phyloP scores from a whole-genome alignment of 495 filamentous ascomycete species.

The Penicillium silybi region DNA sequence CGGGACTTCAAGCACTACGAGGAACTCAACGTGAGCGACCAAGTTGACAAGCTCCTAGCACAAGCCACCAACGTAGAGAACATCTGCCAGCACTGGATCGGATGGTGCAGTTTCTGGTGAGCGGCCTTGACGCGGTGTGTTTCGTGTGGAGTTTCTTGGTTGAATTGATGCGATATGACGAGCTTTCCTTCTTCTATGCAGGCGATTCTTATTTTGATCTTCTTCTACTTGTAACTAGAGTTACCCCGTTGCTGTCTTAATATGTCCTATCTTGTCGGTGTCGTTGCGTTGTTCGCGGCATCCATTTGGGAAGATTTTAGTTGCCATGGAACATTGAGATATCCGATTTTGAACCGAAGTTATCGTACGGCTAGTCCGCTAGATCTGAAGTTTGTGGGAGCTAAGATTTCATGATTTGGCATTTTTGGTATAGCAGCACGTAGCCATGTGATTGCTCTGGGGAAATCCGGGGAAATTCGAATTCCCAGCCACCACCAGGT shows the following conservation, averaged over 20 bases:
- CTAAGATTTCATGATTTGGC: too few species aligned
- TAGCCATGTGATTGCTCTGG: too few species aligned
- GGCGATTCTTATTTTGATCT: background rate
- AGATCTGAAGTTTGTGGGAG: too few species aligned
- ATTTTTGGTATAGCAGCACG: too few species aligned
- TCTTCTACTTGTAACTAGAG: conserved; percentile 27
- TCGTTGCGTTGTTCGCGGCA: background rate
- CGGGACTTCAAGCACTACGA: conserved; percentile 60
- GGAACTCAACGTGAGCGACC: conserved; percentile 79
- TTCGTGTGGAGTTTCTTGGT: conserved; percentile 8
- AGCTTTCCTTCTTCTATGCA: conserved; percentile 4
- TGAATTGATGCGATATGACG: conserved; percentile 20
- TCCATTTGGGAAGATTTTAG: background rate
- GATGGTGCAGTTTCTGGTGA: conserved; percentile 93
- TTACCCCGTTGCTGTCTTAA: conserved; percentile 9
- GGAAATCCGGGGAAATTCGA: too few species aligned
- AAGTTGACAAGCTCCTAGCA: conserved; percentile 89
- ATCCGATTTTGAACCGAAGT: background rate
- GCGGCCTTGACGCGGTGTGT: background rate
- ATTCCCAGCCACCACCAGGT: too few species aligned
- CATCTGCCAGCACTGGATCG: conserved; percentile 97
- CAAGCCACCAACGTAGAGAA: conserved; percentile 97
- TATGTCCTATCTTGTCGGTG: conserved; percentile 1
- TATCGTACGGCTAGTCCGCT: too few species aligned
- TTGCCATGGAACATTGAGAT: background rate